phyloP scores from a whole-genome alignment of 2,329 filamentous ascomycete genomes.

The Rutstroemia sydowiana region DNA sequence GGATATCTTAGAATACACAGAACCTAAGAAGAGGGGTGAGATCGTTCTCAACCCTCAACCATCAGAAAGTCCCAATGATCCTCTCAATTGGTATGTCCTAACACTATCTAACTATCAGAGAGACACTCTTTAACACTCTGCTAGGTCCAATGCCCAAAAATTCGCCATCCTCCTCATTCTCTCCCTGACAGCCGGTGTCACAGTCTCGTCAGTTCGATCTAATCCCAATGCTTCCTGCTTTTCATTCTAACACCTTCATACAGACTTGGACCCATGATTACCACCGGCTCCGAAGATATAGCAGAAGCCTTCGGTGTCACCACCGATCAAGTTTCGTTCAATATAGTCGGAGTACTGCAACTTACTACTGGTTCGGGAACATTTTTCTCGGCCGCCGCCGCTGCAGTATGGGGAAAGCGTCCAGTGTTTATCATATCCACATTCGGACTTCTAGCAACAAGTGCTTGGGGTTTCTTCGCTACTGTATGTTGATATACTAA shows the following conservation, averaged over 20 bases:
- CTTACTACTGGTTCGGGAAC: slow-evolving; percentile 35
- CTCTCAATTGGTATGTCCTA: slow-evolving; percentile 39
- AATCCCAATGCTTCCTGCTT: slow-evolving; percentile 13
- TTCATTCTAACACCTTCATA: neutral
- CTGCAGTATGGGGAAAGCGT: slow-evolving; percentile 30
- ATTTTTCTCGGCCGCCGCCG: slow-evolving; percentile 36
- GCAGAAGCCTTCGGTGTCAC: slow-evolving; percentile 32
- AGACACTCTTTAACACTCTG: neutral
- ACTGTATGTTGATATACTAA: slow-evolving; percentile 14
- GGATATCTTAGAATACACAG: slow-evolving; percentile 21
- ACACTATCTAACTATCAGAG: slow-evolving; percentile 22
- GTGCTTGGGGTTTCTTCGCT: slow-evolving; percentile 35
- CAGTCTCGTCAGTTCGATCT: slow-evolving; percentile 18
- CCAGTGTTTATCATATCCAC: slow-evolving; percentile 28
- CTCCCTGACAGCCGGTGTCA: slow-evolving; percentile 26
- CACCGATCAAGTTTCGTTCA: slow-evolving; percentile 32
- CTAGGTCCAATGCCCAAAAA: slow-evolving; percentile 18
- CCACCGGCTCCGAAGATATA: slow-evolving; percentile 32
- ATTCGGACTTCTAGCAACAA: slow-evolving; percentile 31
- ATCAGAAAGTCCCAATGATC: slow-evolving; percentile 45
- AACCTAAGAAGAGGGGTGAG: slow-evolving; percentile 36
- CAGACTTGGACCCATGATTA: slow-evolving; percentile 36
- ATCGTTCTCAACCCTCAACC: slow-evolving; percentile 47
- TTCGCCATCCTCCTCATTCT: slow-evolving; percentile 24
- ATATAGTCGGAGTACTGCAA: slow-evolving; percentile 30